Conservation (phyloP, 202 grass and related monocot genomes). For the Bolboschoenoplectus hybrid region DNA sequence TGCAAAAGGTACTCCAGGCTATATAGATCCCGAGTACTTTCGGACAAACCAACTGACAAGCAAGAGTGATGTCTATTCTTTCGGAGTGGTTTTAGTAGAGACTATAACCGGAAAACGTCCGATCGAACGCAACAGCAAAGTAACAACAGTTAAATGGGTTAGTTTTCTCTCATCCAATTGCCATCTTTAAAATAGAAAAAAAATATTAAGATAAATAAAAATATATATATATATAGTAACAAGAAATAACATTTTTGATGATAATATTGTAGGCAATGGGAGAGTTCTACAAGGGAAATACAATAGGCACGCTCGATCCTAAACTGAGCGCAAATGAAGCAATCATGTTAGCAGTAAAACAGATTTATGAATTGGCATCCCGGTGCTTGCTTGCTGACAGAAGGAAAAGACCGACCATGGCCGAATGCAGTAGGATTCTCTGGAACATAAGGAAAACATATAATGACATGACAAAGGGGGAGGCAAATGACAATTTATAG, state of each 20-base stretch:
- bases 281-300: constrained; percentile 63
- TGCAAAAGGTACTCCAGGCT: constrained; percentile 61
- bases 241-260: constrained; percentile 15
- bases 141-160: constrained; percentile 79
- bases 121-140: constrained; percentile 55
- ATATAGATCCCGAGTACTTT: constrained; percentile 68
- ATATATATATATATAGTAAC: neutral
- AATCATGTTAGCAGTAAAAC: constrained; percentile 57
- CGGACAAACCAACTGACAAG: constrained; percentile 68
- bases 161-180: neutral
- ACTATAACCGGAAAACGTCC: constrained; percentile 69
- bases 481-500: constrained; percentile 19
- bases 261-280: constrained; percentile 58
- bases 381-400: constrained; percentile 60
- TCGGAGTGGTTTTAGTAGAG: constrained; percentile 90
- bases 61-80: constrained; percentile 95
- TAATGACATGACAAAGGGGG: constrained; percentile 44
- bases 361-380: constrained; percentile 64
- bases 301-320: constrained; percentile 65
- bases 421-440: constrained; percentile 62
- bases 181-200: neutral
- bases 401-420: constrained; percentile 70
- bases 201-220: neutral
- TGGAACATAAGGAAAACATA: constrained; percentile 87
- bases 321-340: constrained; percentile 56